Percentiles rank a stretch among this genome's conserved stretches.
Evolutionary conservation across 2,329 filamentous ascomycete genomes (phyloP).

Genomic region (Cadophora sp.): DNA sequence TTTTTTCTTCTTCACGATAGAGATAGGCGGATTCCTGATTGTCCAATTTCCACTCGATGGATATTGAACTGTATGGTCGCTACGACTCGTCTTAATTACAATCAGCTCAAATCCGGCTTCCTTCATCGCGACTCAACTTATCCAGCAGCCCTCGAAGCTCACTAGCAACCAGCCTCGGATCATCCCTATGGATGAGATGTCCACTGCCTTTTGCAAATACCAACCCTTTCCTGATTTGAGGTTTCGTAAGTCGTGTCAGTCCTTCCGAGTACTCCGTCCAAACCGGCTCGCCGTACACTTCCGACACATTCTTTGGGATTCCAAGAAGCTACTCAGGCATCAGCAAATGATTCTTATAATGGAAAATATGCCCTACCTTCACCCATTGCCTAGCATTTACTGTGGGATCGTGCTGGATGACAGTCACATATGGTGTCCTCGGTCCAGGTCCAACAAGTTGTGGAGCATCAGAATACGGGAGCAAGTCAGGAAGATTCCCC

Average conservation of each 20-base stretch:
- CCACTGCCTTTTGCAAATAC: constrained; percentile 42
- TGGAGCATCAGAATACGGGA: constrained; percentile 38
- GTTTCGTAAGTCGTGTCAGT: constrained; percentile 11
- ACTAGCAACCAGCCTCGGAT: constrained; percentile 44
- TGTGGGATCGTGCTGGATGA: constrained; percentile 16
- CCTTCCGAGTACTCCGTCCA: constrained; percentile 12
- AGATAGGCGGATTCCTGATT: not conserved
- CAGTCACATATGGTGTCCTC: constrained; percentile 19
- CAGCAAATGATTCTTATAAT: not conserved
- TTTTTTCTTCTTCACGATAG: too few species aligned
- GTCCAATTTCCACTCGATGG: too few species aligned
- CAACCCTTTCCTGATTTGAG: constrained; percentile 31
- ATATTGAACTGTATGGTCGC: too few species aligned
- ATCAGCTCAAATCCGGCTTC: constrained; percentile 13
- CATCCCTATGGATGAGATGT: constrained; percentile 46
- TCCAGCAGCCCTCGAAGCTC: constrained; percentile 47
- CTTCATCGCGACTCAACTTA: constrained; percentile 34
- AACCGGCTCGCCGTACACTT: constrained; percentile 6
- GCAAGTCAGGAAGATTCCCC: constrained; percentile 34
- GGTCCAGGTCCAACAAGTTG: constrained; percentile 33
- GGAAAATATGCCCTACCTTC: not conserved
- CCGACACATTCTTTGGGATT: not conserved
- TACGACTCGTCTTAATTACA: not conserved
- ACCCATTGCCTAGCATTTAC: not conserved
- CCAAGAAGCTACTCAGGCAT: not conserved